Base-by-base conservation (phyloP, 2,329 filamentous ascomycete species). In the Rutstroemia sp. region DNA sequence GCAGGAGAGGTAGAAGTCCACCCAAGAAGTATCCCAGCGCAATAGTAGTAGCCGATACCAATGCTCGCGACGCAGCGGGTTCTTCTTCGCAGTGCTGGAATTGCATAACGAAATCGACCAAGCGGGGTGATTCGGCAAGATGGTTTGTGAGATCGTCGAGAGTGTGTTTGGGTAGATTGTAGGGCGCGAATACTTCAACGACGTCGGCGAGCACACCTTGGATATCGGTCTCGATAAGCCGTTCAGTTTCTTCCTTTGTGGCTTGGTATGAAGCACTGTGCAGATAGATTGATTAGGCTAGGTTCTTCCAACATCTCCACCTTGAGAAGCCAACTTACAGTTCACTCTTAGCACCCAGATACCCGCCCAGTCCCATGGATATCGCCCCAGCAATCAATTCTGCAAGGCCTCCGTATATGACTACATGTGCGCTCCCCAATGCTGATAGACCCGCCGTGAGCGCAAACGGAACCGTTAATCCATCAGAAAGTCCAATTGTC, bases 391-490 rank as follows among this genome's bases (percentile, higher is more conserved):
- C 79, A 61, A 83, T 79, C 27, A 85, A 71, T 67, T 85, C 82
- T 0, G 82, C 81, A 21, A 84, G 70, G 2, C 82, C 82, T 21
- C 79, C 82, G 59, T 81, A 77, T 4, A 87, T 73, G 19, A 80
- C 77, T 0, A 79, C 73, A 49, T 74, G 77, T 23, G 77, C 78
- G 60, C 77, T 75, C 9, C 77, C 77, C 50, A 80, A 65, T 1
- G 71, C 69, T 7, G 70, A 72, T 2, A 85, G 69, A 4, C 82
- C 82, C 2, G 82, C 82, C 1, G 81, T 84, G 10, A 85, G 71
- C 1, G 82, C 82, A 64, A 85, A 85, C 0, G 82, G 82, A 0
- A 85, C 82, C 0, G 82, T 85, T 61, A 85, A 72, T 5, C 82
- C 82, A 67, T 85, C 82, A 0, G 80, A 79, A 42, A 85, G 73